Base-by-base conservation (phyloP, 257 asterid species). In the Scutellaria baicalensis region DNA sequence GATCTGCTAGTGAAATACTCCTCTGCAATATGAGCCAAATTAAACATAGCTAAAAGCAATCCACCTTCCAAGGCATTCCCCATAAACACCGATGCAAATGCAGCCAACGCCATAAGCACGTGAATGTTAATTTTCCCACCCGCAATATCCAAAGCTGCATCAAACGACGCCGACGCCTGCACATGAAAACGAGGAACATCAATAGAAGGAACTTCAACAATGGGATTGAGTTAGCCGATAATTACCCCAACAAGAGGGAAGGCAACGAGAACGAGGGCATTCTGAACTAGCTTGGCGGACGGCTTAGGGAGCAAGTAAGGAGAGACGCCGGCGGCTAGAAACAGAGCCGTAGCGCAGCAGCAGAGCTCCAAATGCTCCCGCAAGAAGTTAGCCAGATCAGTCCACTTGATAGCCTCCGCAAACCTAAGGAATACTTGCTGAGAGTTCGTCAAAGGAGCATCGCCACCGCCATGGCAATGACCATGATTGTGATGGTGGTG, bases 101-200 rank as follows among this genome's bases (percentile, higher is more conserved):
- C 99, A 50, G 99, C 97, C 77, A 94, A 85, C n/a, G 99, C 99
- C 99, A 94, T 94, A 21, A 94, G 82, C 58, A 91, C 99, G 55
- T 94, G 99, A 73, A 94, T 94, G 75, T 91, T 94, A 47, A 94
- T 85, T 78, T 82, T 89, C 9, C 97, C 97, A 55, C 91, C 99
- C 49, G 81, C 77, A n/a, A 94, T 86, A 66, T 94, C 97, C 81
- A 89, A 23, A 18, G 80, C 78, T 57, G 99, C 97, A 85, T 94
- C 99, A 70, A 84, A 77, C 33, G 96, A 88, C 42, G 99, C 90
- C 9, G 99, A 89, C 9, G 89, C 86, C 99, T 94, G 86, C 18
- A 44, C 54, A 67, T 18, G 54, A 49, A 20, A 72, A 21, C 9
- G 47, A 10, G 23, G 12, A 50, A 35, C 23, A 65, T 36, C 50